phyloP scores from a whole-genome alignment of 2,329 filamentous ascomycete species.

The Coniochaeta sp. region DNA sequence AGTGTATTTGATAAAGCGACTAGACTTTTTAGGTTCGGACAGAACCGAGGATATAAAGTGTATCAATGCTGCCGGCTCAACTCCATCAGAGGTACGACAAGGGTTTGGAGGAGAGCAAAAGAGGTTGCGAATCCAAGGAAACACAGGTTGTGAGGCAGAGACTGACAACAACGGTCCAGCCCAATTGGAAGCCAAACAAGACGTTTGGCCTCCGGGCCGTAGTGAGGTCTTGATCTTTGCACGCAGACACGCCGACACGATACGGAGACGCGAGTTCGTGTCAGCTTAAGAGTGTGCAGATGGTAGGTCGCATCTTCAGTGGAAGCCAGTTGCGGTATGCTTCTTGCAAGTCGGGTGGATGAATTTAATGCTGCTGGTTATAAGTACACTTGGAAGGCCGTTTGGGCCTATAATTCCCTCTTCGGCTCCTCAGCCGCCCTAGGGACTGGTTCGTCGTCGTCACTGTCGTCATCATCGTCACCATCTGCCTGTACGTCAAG shows the following conservation, averaged over 20 bases:
- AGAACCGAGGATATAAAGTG: slow-evolving; percentile 4
- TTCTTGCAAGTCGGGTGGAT: neutral
- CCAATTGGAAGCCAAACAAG: slow-evolving; percentile 32
- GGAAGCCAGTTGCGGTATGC: neutral
- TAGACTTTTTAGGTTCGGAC: neutral
- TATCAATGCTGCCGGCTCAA: slow-evolving; percentile 11
- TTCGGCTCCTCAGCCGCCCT: slow-evolving; percentile 13
- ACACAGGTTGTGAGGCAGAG: slow-evolving; percentile 10
- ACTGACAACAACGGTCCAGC: slow-evolving; percentile 25
- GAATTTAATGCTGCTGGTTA: neutral
- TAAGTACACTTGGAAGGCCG: neutral
- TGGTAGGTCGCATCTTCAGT: neutral
- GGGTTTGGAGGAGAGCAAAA: slow-evolving; percentile 19
- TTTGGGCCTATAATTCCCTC: slow-evolving; percentile 15
- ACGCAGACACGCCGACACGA: slow-evolving; percentile 95
- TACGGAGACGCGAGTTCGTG: slow-evolving; percentile 67
- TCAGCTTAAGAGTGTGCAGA: slow-evolving; percentile 96
- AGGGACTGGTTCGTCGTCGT: slow-evolving; percentile 14
- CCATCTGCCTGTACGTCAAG: slow-evolving; percentile 65
- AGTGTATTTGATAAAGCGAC: too few relatives aligned
- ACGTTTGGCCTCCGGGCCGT: slow-evolving; percentile 39
- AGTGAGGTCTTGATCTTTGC: slow-evolving; percentile 63
- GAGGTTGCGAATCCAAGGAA: slow-evolving; percentile 16
- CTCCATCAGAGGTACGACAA: slow-evolving; percentile 9
- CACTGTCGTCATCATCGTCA: too few relatives aligned